phyloP scores from a whole-genome alignment of 495 filamentous ascomycete species.

The Bathelium albidoporum region DNA sequence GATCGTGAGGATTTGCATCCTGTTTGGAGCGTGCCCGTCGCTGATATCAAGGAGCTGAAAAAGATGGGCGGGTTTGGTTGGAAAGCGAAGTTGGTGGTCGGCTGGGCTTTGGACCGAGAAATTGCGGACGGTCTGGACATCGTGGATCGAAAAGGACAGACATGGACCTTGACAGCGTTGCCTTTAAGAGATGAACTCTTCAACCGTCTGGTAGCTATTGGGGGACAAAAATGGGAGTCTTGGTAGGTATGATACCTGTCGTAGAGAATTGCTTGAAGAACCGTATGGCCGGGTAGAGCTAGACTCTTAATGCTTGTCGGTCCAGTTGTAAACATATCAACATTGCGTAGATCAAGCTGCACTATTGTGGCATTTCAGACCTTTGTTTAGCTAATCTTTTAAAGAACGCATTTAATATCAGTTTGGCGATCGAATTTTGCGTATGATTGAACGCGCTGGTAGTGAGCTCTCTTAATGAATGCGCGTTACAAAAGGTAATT shows the following conservation, averaged over 20 bases:
- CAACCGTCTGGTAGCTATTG: conserved; percentile 73
- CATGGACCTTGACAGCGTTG: conserved; percentile 59
- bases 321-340: no score
- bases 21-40: conserved; percentile 47
- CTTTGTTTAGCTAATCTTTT: no score
- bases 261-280: no score
- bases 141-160: conserved; percentile 42
- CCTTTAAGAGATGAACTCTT: conserved; percentile 70
- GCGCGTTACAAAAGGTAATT: no score
- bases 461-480: no score
- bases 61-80: conserved; percentile 81
- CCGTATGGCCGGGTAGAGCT: no score
- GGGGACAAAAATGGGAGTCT: conserved; percentile 79
- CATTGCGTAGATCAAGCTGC: no score
- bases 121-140: conserved; percentile 72
- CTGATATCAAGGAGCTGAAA: conserved; percentile 57
- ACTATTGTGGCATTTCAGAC: no score
- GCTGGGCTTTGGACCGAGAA: conserved; percentile 66
- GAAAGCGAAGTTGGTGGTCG: conserved; percentile 81
- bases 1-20: conserved; percentile 45
- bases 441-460: no score
- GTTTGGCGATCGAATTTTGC: no score
- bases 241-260: conserved; percentile 43
- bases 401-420: no score
- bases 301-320: no score